Percentiles rank a stretch among this genome's conserved stretches.
These are phyloP conservation scores for Starmerella floricola DNA, from an alignment of 805 yeast species.

Conservation along the genomic window DNA sequence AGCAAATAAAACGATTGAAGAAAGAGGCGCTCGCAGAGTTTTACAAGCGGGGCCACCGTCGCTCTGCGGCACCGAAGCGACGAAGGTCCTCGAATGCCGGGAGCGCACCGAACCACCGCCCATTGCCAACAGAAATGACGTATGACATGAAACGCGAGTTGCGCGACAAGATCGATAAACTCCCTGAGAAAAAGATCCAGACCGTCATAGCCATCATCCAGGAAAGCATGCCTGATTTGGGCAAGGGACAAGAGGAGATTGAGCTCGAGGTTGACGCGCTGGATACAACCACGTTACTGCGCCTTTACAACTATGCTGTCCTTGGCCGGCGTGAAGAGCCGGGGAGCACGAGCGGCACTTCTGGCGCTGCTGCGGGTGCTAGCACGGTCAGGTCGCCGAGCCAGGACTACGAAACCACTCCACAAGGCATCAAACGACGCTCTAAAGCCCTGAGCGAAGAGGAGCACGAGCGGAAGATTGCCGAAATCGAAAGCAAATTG, in stretches of 20 bases:
- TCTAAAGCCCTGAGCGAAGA: conserved; percentile 50
- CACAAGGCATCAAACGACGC: conserved; percentile 32
- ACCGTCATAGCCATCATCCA: conserved; percentile 76
- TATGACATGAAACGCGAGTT: conserved; percentile 95
- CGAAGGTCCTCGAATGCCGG: conserved; percentile 4
- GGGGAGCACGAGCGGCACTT: conserved; percentile 6
- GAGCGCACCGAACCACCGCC: no score
- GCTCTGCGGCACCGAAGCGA: conserved; percentile 8
- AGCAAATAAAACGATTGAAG: conserved; percentile 71
- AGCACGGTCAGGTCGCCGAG: background rate
- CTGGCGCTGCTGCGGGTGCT: background rate
- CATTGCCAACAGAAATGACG: conserved; percentile 40
- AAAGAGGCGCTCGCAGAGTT: conserved; percentile 23
- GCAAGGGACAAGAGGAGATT: conserved; percentile 71
- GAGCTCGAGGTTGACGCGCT: conserved; percentile 92
- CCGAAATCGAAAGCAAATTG: conserved; percentile 58
- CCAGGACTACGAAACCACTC: background rate
- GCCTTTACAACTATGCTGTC: conserved; percentile 73
- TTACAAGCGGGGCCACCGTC: conserved; percentile 17
- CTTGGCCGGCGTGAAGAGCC: conserved; percentile 22
- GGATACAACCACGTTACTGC: conserved; percentile 69
- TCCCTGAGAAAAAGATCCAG: conserved; percentile 67
- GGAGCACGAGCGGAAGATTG: conserved; percentile 56
- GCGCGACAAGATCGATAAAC: conserved; percentile 64
- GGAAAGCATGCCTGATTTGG: conserved; percentile 56